Conservation (phyloP, 2,329 filamentous ascomycete genomes). For the Rhinocladiella similis region DNA sequence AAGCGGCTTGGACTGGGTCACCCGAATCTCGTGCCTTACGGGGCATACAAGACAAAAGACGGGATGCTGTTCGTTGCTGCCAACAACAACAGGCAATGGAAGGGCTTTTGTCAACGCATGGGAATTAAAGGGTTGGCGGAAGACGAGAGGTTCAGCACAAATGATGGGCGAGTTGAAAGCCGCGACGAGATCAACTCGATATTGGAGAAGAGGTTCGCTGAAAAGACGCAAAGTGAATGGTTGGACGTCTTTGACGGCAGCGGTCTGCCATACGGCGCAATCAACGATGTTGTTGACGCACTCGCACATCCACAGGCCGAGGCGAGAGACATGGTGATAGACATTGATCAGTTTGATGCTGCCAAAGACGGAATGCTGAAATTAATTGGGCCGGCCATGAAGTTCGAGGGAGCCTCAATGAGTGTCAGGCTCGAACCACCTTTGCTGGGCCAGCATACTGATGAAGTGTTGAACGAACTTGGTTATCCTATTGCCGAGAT, state of each 20-base stretch:
- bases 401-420: constrained; percentile 23
- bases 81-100: constrained; percentile 29
- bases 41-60: constrained; percentile 24
- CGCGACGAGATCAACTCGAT: constrained; percentile 23
- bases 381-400: constrained; percentile 26
- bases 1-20: constrained; percentile 25
- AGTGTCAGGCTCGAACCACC: constrained; percentile 24
- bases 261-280: constrained; percentile 28
- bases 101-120: constrained; percentile 23
- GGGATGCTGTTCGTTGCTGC: constrained; percentile 26
- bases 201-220: constrained; percentile 19
- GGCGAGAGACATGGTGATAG: constrained; percentile 26
- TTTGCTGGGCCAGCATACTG: constrained; percentile 27
- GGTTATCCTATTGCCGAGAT: constrained; percentile 24
- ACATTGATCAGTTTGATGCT: constrained; percentile 23
- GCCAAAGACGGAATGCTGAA: constrained; percentile 25
- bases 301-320: constrained; percentile 25
- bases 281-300: constrained; percentile 28
- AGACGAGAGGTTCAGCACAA: constrained; percentile 23
- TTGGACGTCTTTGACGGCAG: constrained; percentile 23
- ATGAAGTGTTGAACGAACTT: constrained; percentile 20
- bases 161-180: constrained; percentile 26
- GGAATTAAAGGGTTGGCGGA: constrained; percentile 14
- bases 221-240: constrained; percentile 26
- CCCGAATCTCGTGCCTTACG: constrained; percentile 27